Base-by-base conservation (phyloP, 1,139 yeast genomes). In the Kazachstania sp. region DNA sequence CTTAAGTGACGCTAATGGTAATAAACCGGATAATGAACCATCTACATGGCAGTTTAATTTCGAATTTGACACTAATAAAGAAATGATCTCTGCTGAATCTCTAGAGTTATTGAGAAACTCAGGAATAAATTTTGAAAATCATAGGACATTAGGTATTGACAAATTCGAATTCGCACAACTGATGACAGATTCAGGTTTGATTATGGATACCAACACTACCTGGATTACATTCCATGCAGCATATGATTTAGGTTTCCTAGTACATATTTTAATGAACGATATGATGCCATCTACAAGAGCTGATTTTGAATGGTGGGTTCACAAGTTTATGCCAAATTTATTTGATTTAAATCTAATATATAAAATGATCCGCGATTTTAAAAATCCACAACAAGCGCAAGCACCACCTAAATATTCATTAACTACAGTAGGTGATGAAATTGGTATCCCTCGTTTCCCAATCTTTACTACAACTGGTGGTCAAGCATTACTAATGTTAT, bases 11-110 rank as follows among this genome's bases (percentile, higher is more conserved):
- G 75, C 79, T 46, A 78, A 77, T 53, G 92, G 92, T 26, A 81
- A 81, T 54, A 81, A 81, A 50, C 87, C 88, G 7, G 90, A 83
- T 51, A 73, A 75, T 46, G 72, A 77, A 39, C 75, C 83, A 38
- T 78, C 86, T n/a, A 86, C 96, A 28, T 92, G 97, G 96, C 97
- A 92, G 65, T 90, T 92, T 70, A 94, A 94, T 65, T 88, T 92
- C 70, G 74, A 77, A 56, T 92, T 87, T 66, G 92, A 86, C 64
- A 70, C 86, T 41, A 70, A 74, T 31, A 71, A 73, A 34, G 95
- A 88, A 61, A 92, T 92, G 96, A 86, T 78, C 50, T 81, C 80
- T 51, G 78, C 74, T 65, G 96, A 82, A 71, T 86, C 81, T 59
- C 76, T 79, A 58, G 95, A 79, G 60, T 77, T 74, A 57, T 73